phyloP scores from a whole-genome alignment of 2,329 filamentous ascomycete genomes.

The Niveomyces coronatus region DNA sequence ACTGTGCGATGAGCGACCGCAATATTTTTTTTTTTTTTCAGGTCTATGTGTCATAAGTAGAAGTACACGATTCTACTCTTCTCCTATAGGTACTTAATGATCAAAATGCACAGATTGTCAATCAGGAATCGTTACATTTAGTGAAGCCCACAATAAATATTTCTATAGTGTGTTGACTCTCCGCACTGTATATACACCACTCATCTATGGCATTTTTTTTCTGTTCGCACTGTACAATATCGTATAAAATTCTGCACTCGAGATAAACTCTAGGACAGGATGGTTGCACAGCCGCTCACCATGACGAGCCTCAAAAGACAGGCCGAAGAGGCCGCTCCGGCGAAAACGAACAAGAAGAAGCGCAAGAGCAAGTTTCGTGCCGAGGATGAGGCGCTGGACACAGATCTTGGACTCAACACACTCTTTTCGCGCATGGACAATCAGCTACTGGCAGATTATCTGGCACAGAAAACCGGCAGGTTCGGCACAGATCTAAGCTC shows the following conservation, averaged over 20 bases:
- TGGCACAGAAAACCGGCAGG: slow-evolving; percentile 66
- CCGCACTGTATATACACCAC: not conserved
- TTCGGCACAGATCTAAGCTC: slow-evolving; percentile 74
- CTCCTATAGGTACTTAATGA: no score
- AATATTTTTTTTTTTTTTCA: no score
- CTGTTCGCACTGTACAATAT: slow-evolving; percentile 5
- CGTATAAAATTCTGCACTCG: slow-evolving; percentile 6
- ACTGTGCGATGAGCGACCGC: no score
- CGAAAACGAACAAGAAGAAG: slow-evolving; percentile 41
- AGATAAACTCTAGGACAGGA: not conserved
- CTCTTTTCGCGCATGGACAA: slow-evolving; percentile 76
- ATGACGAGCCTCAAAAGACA: slow-evolving; percentile 45
- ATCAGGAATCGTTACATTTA: no score
- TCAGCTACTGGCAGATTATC: slow-evolving; percentile 71
- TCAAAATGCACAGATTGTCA: no score
- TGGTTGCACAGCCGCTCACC: not conserved
- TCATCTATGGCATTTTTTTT: not conserved
- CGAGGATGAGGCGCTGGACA: slow-evolving; percentile 49
- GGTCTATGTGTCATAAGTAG: no score
- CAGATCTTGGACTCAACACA: slow-evolving; percentile 66
- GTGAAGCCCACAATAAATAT: not conserved
- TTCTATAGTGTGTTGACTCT: not conserved
- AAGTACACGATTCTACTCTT: no score
- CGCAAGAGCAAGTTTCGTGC: slow-evolving; percentile 44
- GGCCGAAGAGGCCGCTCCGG: slow-evolving; percentile 36